Percentiles rank a stretch among this genome's conserved stretches.
Evolutionary conservation across 768 basidiomycete genomes (phyloP).

Genomic region (Mycena albidolilacea): DNA sequence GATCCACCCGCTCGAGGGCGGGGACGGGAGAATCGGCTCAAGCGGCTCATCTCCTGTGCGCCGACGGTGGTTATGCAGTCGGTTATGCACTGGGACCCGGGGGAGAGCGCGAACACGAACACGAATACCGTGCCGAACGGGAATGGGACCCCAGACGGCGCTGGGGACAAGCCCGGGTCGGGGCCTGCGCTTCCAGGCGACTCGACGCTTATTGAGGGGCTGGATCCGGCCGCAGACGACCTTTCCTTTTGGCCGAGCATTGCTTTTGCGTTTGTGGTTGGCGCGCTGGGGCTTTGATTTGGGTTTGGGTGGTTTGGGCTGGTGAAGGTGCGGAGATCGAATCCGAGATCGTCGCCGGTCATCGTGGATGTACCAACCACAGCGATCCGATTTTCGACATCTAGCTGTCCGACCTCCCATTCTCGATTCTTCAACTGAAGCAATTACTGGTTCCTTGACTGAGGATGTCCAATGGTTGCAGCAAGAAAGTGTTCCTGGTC

Average conservation of each 20-base stretch:
- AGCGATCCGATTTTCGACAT: slow-evolving; percentile 53
- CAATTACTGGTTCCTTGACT: neutral
- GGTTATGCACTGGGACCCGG: slow-evolving; percentile 43
- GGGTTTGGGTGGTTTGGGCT: slow-evolving; percentile 42
- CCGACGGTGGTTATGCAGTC: slow-evolving; percentile 48
- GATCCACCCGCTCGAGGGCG: slow-evolving; percentile 67
- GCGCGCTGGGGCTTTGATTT: slow-evolving; percentile 51
- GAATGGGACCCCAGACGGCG: slow-evolving; percentile 37
- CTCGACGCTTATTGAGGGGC: neutral
- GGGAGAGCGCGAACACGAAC: slow-evolving; percentile 23
- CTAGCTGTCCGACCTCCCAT: slow-evolving; percentile 37
- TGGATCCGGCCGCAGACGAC: slow-evolving; percentile 11
- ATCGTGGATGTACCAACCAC: neutral
- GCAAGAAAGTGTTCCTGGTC: slow-evolving; percentile 37
- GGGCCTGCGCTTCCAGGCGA: slow-evolving; percentile 2
- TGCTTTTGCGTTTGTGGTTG: slow-evolving; percentile 45
- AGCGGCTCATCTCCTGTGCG: slow-evolving; percentile 73
- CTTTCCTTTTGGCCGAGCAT: slow-evolving; percentile 44
- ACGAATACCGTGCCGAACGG: neutral
- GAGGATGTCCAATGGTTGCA: slow-evolving; percentile 40
- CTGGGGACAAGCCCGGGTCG: slow-evolving; percentile 19
- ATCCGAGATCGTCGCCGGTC: neutral
- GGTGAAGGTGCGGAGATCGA: slow-evolving; percentile 38
- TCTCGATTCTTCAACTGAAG: slow-evolving; percentile 38
- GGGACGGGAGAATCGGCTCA: slow-evolving; percentile 63